Evolutionary conservation across 352 stramenopile genomes (phyloP).

Genomic region (Elongisporangium undulatum): DNA sequence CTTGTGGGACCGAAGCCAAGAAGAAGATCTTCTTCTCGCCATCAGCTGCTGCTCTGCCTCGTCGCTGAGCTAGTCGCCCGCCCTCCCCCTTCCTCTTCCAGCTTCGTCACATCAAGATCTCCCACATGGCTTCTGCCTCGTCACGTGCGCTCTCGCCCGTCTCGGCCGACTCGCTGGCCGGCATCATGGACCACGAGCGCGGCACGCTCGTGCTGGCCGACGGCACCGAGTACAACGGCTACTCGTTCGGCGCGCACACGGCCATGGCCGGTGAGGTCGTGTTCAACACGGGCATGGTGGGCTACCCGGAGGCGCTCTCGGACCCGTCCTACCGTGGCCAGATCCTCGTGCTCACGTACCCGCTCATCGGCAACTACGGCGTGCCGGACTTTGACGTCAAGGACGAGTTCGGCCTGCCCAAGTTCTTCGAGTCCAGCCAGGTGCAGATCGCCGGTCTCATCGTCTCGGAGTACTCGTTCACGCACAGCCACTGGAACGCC

Average conservation of each 20-base stretch:
- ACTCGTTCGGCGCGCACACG: conserved; percentile 91
- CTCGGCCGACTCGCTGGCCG: conserved; percentile 24
- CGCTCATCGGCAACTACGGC: conserved; percentile 98
- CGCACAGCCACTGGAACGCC: conserved; percentile 96
- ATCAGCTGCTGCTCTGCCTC: not conserved
- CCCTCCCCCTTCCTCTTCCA: not conserved
- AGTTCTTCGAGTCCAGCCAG: conserved; percentile 94
- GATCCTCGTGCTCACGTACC: conserved; percentile 96
- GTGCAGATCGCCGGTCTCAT: conserved; percentile 98
- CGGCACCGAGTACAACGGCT: conserved; percentile 72
- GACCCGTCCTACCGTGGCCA: conserved; percentile 98
- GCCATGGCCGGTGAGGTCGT: conserved; percentile 95
- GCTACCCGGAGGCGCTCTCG: conserved; percentile 97
- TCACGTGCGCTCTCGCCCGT: conserved; percentile 35
- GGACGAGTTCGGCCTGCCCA: conserved; percentile 93
- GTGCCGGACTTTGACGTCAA: conserved; percentile 88
- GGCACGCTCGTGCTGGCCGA: conserved; percentile 83
- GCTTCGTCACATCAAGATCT: not conserved
- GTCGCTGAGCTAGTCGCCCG: not conserved
- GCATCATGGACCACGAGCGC: conserved; percentile 36
- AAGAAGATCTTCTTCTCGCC: not conserved
- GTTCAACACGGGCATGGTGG: conserved; percentile 99
- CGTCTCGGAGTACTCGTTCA: conserved; percentile 95
- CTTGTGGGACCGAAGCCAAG: not conserved
- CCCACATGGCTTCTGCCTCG: not conserved